Evolutionary conservation across 208 protist species (phyloP), one percentile per base, ranked within the genome.

Genomic region (Acanthamoeba castellanii): DNA sequence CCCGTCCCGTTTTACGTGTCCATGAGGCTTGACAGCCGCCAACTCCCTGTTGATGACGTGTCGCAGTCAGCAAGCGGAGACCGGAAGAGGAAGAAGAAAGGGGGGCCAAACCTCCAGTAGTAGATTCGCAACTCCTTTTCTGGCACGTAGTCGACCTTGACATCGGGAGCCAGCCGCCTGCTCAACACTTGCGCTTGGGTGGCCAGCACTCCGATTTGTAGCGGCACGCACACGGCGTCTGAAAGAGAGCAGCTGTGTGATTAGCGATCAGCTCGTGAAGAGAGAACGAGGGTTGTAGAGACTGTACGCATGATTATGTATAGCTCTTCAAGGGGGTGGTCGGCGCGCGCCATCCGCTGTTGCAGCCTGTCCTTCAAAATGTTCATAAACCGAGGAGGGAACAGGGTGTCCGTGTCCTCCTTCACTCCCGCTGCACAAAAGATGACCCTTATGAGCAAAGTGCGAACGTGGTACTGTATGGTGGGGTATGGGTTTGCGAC

Each of bases 221-320:
- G 42, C 34, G 89, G 89, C 89, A 93, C 89, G 45, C 89, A 93
- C 20, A 93, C 89, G 32, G 89, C 89, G 81, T 93, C 89, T 93
- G 59, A 8, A 30, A 32, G 34, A 16, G 30, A 22, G 37, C 52
- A 20, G 52, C 18, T 57, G 18, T 2, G 13, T 2, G 52, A 57
- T 14, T 57, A 22, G 37, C 0, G 37, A 2, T 7, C 2, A 3
- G 30, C 9, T 3, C 11, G 8, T 45, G 70, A 0, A 59, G 25
- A 59, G 0, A 22, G 27, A 52, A 52, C 18, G 6, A 52, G 27
- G 25, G 50, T 8, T 4, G 64, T n/a, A 14, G 0, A 25, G 42
- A 30, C 90, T 74, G 88, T 95, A 96, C 95, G 95, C 66, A 96
- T 70, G 11, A 96, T 96, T 81, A 82, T 94, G 52, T 96, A 94